Base-by-base conservation (phyloP, 73 alveolate genomes). In the Paramecium sexaurelia region DNA sequence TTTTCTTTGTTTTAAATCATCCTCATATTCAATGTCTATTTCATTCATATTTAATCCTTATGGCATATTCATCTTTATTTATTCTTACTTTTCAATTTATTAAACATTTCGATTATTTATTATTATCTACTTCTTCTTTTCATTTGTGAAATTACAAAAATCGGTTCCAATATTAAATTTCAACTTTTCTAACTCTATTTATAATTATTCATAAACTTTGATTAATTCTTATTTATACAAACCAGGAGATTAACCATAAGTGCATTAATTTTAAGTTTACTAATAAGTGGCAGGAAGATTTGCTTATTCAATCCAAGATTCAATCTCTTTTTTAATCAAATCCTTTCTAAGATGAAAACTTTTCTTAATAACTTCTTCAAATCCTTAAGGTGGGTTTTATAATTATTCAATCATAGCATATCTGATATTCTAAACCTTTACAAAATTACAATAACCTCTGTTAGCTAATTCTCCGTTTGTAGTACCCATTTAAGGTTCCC, bases 401-500 rank as follows among this genome's bases (percentile, higher is more conserved):
- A 98, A 92, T 92, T 96, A 96, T 32, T 96, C 99, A 41, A 98
- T 95, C 98, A 98, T 97, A 0, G 99, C 99, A 93, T 89, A 96
- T 92, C 95, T 95, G 55, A 97, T 92, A 87, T 98, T 98, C 66
- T 98, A 93, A 85, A 97, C 96, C 68, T 98, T 95, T 5, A 98
- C 98, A 24, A 97, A 95, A 85, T 97, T 97, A 26, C 98, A 92
- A 92, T 98, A 98, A 2, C 98, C 99, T 91, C 98, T 98, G 86
- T 98, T 98, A 91, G 94, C 94, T 6, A 93, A 92, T 90, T 97
- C 99, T 40, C 99, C 99, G 10, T 92, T 95, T 55, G 99, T 91
- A 8, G 99, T 98, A 29, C 99, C 99, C 93, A 95, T 95, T 92
- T 98, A 98, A 55, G 97, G 95, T 86, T 98, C 99, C 92, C 97